These are phyloP conservation scores for Euryodendron excelsum DNA, from an alignment of 148 eudicot species.

Conservation along the genomic window DNA sequence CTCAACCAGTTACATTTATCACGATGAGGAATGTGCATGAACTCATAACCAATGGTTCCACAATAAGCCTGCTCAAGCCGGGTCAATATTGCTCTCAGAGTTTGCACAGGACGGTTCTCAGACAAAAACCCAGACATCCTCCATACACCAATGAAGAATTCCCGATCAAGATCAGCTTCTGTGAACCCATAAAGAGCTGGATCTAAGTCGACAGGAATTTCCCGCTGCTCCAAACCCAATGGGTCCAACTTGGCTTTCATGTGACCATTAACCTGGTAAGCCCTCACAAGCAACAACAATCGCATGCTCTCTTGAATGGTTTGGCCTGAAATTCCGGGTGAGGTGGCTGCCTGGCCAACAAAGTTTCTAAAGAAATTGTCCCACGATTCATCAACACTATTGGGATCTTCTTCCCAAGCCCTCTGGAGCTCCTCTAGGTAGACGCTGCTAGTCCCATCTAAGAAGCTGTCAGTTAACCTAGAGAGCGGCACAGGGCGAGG, in stretches of 20 bases:
- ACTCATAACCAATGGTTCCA: slow-evolving; percentile 86
- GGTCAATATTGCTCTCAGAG: slow-evolving; percentile 74
- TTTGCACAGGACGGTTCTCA: slow-evolving; percentile 92
- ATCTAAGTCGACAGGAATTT: slow-evolving; percentile 66
- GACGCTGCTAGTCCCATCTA: slow-evolving; percentile 94
- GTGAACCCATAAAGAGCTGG: slow-evolving; percentile 74
- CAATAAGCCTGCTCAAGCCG: slow-evolving; percentile 95
- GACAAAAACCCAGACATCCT: slow-evolving; percentile 90
- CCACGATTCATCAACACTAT: slow-evolving; percentile 95
- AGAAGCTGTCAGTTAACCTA: slow-evolving; percentile 78
- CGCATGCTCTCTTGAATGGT: slow-evolving; percentile 96
- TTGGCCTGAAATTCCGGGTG: slow-evolving; percentile 84
- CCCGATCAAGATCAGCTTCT: slow-evolving; percentile 87
- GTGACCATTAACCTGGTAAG: slow-evolving; percentile 93
- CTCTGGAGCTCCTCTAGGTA: slow-evolving; percentile 91
- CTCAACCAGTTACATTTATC: slow-evolving; percentile 91
- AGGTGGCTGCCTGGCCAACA: slow-evolving; percentile 77
- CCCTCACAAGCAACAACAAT: slow-evolving; percentile 71
- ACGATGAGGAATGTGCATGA: slow-evolving; percentile 89
- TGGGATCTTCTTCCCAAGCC: slow-evolving; percentile 93
- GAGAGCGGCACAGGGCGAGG: slow-evolving; percentile 87
- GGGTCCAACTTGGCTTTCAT: slow-evolving; percentile 90
- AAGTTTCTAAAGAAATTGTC: slow-evolving; percentile 89
- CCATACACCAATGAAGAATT: slow-evolving; percentile 91
- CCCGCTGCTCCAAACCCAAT: slow-evolving; percentile 53